Evolutionary conservation across 805 yeast species (phyloP).

Genomic region (Metschnikowia kunwiensis): DNA sequence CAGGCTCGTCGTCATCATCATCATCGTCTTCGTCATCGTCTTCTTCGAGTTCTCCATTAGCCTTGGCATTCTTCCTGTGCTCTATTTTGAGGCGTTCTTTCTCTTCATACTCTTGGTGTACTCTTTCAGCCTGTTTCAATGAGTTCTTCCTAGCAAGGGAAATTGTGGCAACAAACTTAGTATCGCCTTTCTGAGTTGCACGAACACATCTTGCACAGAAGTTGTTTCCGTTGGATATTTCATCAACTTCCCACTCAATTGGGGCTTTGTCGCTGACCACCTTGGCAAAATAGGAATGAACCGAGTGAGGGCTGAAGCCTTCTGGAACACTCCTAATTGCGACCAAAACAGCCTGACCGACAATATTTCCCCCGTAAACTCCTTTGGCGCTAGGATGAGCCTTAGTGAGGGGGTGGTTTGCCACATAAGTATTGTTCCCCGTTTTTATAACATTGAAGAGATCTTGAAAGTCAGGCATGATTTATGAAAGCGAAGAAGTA

Average conservation of each 20-base stretch:
- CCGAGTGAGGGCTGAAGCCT: slow-evolving; percentile 40
- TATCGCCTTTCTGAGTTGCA: slow-evolving; percentile 29
- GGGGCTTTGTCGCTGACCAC: slow-evolving; percentile 32
- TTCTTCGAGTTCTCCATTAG: slow-evolving; percentile 1
- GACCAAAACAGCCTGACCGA: slow-evolving; percentile 35
- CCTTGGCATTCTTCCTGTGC: slow-evolving; percentile 4
- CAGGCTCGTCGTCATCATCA: slow-evolving; percentile 23
- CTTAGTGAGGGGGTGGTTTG: slow-evolving; percentile 23
- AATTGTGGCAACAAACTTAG: slow-evolving; percentile 33
- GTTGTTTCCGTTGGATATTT: slow-evolving; percentile 32
- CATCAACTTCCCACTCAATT: slow-evolving; percentile 34
- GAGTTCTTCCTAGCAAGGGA: slow-evolving; percentile 36
- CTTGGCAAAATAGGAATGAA: slow-evolving; percentile 39
- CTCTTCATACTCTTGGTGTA: slow-evolving; percentile 23
- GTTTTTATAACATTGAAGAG: slow-evolving; percentile 9
- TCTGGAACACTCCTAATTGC: slow-evolving; percentile 33
- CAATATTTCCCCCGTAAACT: slow-evolving; percentile 41
- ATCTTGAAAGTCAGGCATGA: slow-evolving; percentile 13
- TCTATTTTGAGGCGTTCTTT: slow-evolving; percentile 4
- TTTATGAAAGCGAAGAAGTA: too few species aligned
- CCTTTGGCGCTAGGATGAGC: slow-evolving; percentile 30
- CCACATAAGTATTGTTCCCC: slow-evolving; percentile 6
- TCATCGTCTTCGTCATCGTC: slow-evolving; percentile 27
- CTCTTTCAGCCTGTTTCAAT: slow-evolving; percentile 17
- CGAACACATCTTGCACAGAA: slow-evolving; percentile 35